These are phyloP conservation scores for Acanthamoeba triangularis DNA, from an alignment of 208 protist species.

Conservation along the genomic window DNA sequence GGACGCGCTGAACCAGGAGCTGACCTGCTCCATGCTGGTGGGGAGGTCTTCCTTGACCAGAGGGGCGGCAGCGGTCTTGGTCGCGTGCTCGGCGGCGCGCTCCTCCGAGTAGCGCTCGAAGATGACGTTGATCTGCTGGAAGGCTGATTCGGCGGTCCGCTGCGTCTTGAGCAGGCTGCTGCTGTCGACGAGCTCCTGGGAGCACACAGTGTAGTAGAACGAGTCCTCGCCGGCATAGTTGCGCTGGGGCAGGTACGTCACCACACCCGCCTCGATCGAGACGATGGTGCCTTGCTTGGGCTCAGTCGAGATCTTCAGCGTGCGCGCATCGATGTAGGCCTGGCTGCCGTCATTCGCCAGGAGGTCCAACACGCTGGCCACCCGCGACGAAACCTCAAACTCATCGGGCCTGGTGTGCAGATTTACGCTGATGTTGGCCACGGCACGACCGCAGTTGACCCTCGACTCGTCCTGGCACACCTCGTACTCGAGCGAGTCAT, in stretches of 20 bases:
- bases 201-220: conserved; percentile 46
- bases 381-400: background rate
- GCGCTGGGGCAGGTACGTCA: conserved; percentile 12
- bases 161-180: background rate
- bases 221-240: conserved; percentile 62
- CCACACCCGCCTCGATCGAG: background rate
- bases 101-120: background rate
- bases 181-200: background rate
- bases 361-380: background rate
- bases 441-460: conserved; percentile 33
- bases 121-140: background rate
- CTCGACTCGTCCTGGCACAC: conserved; percentile 36
- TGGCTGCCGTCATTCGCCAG: conserved; percentile 7
- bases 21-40: conserved; percentile 33
- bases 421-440: background rate
- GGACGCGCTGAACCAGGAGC: background rate
- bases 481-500: conserved; percentile 66
- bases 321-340: background rate
- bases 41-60: background rate
- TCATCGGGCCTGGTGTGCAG: background rate
- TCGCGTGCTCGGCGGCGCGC: background rate
- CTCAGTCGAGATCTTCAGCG: background rate
- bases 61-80: background rate
- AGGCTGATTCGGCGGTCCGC: background rate
- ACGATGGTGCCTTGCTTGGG: conserved; percentile 41